phyloP scores from a whole-genome alignment of 148 eudicot genomes.

The Drosera capensis region DNA sequence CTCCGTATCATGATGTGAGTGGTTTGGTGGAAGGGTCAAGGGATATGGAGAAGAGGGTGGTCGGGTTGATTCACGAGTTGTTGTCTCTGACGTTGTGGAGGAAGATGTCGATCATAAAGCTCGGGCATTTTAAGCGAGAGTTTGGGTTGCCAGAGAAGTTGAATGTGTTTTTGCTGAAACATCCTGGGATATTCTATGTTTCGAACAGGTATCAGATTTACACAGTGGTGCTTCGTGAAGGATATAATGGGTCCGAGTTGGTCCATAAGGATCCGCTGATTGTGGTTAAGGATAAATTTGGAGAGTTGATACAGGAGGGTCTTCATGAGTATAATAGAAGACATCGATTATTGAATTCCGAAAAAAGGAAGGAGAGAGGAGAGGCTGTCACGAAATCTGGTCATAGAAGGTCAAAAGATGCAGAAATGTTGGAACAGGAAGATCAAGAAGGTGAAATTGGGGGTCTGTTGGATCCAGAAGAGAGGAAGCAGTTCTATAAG shows the following conservation, averaged over 20 bases:
- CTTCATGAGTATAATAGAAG: conserved; percentile 64
- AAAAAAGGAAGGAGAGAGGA: conserved; percentile 43
- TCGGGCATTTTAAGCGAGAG: conserved; percentile 63
- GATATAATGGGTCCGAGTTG: conserved; percentile 58
- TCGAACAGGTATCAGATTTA: conserved; percentile 70
- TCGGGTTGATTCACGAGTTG: conserved; percentile 68
- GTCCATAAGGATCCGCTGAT: conserved; percentile 73
- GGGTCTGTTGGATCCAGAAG: conserved; percentile 81
- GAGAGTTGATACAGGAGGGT: conserved; percentile 87
- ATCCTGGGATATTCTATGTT: conserved; percentile 87
- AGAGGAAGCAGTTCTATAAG: conserved; percentile 77
- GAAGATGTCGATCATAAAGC: conserved; percentile 62
- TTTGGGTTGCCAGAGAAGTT: conserved; percentile 61
- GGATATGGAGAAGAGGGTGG: conserved; percentile 66
- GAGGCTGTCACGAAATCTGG: conserved; percentile 17
- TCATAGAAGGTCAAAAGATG: conserved; percentile 12
- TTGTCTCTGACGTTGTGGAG: conserved; percentile 80
- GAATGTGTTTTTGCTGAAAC: conserved; percentile 60
- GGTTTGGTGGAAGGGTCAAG: conserved; percentile 48
- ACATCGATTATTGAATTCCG: conserved; percentile 45
- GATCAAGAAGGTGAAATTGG: conserved; percentile 40
- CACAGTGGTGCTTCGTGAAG: conserved; percentile 77
- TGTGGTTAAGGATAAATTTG: conserved; percentile 75
- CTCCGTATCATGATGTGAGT: conserved; percentile 41
- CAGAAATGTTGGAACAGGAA: conserved; percentile 32